Base-by-base conservation (phyloP, 2,329 filamentous ascomycete genomes). In the Diaporthe amygdali region DNA sequence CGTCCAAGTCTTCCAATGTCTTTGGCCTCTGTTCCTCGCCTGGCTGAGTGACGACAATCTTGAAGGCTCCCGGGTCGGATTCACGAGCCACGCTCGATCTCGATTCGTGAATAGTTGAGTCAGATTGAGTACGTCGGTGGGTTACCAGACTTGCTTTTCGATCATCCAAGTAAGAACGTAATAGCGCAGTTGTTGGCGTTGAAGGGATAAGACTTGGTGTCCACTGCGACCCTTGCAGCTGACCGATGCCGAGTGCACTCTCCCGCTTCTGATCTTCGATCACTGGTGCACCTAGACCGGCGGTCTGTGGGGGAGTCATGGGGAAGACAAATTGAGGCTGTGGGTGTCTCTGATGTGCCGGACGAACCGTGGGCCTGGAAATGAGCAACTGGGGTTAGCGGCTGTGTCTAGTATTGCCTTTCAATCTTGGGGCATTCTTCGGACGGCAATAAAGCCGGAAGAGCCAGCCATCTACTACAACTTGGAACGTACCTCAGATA, bases 21-120 rank as follows among this genome's bases (percentile, higher is more conserved):
- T 88, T 92, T 32, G 91, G 88, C 66, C 89, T 87, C 49, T 80
- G 77, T 37, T 89, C 88, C 54, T 89, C 87, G 32, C 87, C 86
- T 12, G 93, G 89, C 73, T 93, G 89, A 66, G 94, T 92, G 76
- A 97, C 96, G 72, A 96, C 88, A 46, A 97, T 91, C 79, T 93
- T 94, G 81, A 96, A 92, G 70, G 90, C 92, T 41, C 92, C 92
- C 3, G 86, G 86, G 71, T 92, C 91, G 25, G 86, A 84, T 75
- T 86, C 87, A 73, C 85, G 85, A 66, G 83, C 84, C 46, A 80
- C 79, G 69, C 81, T 85, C 20, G 66, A 68, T 34, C 66, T 64
- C 56, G 88, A 86, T 74, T 95, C 93, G 59, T 91, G 92, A 68
- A 93, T 83, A 7, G 93, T 95, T 41, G 93, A 95, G 78, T 95